Evolutionary conservation across 495 filamentous ascomycete genomes (phyloP).

Genomic region (Alectoria sarmentosa): DNA sequence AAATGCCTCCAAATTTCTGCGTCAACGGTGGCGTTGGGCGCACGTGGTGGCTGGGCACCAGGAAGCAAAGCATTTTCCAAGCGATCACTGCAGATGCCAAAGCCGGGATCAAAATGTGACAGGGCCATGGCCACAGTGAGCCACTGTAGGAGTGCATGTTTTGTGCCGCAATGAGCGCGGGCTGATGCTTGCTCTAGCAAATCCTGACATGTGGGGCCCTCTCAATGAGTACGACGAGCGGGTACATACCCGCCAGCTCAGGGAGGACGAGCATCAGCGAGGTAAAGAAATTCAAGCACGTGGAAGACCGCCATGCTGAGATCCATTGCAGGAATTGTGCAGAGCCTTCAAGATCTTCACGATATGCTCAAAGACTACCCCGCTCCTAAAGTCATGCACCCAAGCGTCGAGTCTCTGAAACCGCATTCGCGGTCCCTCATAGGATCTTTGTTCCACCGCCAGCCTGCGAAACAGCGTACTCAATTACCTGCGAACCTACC

Average conservation of each 20-base stretch:
- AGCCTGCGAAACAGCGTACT: constrained; percentile 33
- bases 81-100: not conserved
- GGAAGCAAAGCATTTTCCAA: not conserved
- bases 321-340: constrained; percentile 58
- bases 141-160: constrained; percentile 9
- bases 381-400: constrained; percentile 66
- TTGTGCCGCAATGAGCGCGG: not conserved
- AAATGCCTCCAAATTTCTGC: not conserved
- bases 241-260: constrained; percentile 60
- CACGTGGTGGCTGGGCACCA: not conserved
- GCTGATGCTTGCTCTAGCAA: constrained; percentile 8
- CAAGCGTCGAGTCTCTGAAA: constrained; percentile 63
- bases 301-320: not conserved
- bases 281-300: constrained; percentile 22
- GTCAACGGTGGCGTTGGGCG: not conserved
- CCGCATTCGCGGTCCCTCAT: constrained; percentile 50
- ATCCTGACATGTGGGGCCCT: constrained; percentile 50
- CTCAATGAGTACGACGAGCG: constrained; percentile 80
- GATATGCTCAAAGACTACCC: constrained; percentile 70
- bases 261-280: constrained; percentile 87
- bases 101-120: not conserved
- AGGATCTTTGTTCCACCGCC: constrained; percentile 58
- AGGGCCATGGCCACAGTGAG: constrained; percentile 20
- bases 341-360: constrained; percentile 81
- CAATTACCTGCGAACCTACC: constrained; percentile 66